Evolutionary conservation across 495 filamentous ascomycete species (phyloP), one percentile per base, ranked within the genome.

Genomic region (Glarea lozoyensis): DNA sequence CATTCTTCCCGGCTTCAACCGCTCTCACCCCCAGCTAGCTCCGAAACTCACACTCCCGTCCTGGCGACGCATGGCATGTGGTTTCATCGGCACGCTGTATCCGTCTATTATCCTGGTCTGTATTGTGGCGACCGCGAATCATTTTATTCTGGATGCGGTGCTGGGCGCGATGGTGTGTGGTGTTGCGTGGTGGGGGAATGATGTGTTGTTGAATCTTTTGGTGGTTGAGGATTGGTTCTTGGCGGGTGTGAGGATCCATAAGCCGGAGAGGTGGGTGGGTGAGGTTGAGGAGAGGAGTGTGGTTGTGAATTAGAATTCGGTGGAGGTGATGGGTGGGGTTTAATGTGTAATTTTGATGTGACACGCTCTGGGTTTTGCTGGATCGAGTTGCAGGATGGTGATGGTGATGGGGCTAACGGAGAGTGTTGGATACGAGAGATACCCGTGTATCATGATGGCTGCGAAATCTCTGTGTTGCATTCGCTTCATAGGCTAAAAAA

Each of bases 41-140:
- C 43, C 43, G 7, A 47, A 32, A 24, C 25, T 47, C 11, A 20
- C 18, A 13, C 15, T 47, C 10, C 49, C 43, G 4, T 47, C 67
- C 0, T 69, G 65, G 65, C 59, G 57, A 16, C 61, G 70, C 2
- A 47, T 77, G 15, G 45, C 67, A 3, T 70, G 70, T 45, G 45
- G 74, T 11, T 21, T 56, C 0, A 40, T 79, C 20, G 82, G 82
- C 3, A 65, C 82, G 43, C 50, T 72, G 3, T 86, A 87, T 54
- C 82, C 82, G 1, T 58, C 68, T 17, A 62, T 70, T 21, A 85
- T 87, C 43, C 56, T 87, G 13, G 64, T 72, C 3, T 79, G 79
- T 13, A 86, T 86, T 44, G 64, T 86, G 13, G 76, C 82, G 10
- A 86, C 81, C 0, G 81, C 82, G 24, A 86, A 86, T 52, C 83